Evolutionary conservation across 169 alveolate species (phyloP).

Genomic region (Perkinsus chesapeaki): DNA sequence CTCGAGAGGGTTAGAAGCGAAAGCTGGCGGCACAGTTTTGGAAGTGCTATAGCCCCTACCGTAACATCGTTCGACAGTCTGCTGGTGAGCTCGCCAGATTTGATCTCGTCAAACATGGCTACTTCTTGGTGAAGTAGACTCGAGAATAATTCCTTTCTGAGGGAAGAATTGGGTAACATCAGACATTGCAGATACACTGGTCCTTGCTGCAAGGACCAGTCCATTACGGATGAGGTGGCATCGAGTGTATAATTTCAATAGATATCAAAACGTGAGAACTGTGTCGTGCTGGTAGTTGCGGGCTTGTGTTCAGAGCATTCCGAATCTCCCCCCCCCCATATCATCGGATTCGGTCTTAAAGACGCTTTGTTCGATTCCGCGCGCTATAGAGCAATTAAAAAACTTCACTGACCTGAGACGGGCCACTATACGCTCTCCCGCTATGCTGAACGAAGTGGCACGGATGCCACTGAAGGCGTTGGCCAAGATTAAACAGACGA

Average conservation of each 20-base stretch:
- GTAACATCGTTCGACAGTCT: conserved; percentile 7
- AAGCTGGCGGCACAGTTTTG: background rate
- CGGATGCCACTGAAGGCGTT: background rate
- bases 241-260: too few species aligned
- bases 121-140: background rate
- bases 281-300: too few species aligned
- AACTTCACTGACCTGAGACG: background rate
- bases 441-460: background rate
- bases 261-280: too few species aligned
- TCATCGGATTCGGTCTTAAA: too few species aligned
- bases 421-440: background rate
- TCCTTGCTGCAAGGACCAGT: too few species aligned
- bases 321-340: too few species aligned
- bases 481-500: background rate
- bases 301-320: too few species aligned
- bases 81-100: conserved; percentile 12
- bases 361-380: too few species aligned
- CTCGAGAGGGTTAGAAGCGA: too few species aligned
- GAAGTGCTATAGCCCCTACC: background rate
- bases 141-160: background rate
- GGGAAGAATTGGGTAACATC: too few species aligned
- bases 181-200: background rate
- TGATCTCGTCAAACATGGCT: conserved; percentile 13
- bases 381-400: too few species aligned
- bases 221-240: too few species aligned